Evolutionary conservation across 2,329 filamentous ascomycete species (phyloP).

Genomic region (Cadophora luteo-olivacea): DNA sequence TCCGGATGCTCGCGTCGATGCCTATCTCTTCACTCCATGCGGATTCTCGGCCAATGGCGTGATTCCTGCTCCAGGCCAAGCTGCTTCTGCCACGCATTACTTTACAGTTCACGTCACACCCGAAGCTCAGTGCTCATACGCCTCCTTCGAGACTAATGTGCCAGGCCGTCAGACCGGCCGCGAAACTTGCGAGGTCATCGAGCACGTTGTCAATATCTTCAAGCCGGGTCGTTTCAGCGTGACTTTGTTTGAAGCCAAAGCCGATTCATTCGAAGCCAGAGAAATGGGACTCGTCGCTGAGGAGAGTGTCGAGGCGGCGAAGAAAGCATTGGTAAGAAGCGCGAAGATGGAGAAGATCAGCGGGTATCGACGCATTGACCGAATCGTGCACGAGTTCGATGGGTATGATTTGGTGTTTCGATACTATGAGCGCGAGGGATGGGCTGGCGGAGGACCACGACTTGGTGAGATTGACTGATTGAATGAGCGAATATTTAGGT

Average conservation of each 20-base stretch:
- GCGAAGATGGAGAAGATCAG: slow-evolving; percentile 72
- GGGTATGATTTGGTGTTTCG: slow-evolving; percentile 97
- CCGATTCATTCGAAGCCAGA: slow-evolving; percentile 44
- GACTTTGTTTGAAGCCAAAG: slow-evolving; percentile 92
- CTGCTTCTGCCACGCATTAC: slow-evolving; percentile 71
- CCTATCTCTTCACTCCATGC: slow-evolving; percentile 95
- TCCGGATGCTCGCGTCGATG: slow-evolving; percentile 91
- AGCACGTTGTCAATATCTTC: slow-evolving; percentile 95
- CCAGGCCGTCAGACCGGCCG: slow-evolving; percentile 87
- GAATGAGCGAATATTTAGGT: neutral
- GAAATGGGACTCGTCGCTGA: slow-evolving; percentile 46
- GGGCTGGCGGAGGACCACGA: slow-evolving; percentile 48
- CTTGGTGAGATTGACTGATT: slow-evolving; percentile 44
- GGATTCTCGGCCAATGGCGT: slow-evolving; percentile 98
- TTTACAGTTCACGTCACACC: slow-evolving; percentile 99
- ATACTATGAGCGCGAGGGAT: slow-evolving; percentile 93
- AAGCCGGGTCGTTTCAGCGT: slow-evolving; percentile 97
- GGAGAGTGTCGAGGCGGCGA: slow-evolving; percentile 44
- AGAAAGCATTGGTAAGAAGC: slow-evolving; percentile 50
- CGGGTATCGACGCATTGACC: slow-evolving; percentile 89
- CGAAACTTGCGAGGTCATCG: slow-evolving; percentile 87
- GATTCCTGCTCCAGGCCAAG: slow-evolving; percentile 74
- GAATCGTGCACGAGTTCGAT: slow-evolving; percentile 96
- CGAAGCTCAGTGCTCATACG: slow-evolving; percentile 95
- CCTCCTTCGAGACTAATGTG: slow-evolving; percentile 98